Evolutionary conservation across 805 yeast species (phyloP).

Genomic region (Metschnikowia continentalis): DNA sequence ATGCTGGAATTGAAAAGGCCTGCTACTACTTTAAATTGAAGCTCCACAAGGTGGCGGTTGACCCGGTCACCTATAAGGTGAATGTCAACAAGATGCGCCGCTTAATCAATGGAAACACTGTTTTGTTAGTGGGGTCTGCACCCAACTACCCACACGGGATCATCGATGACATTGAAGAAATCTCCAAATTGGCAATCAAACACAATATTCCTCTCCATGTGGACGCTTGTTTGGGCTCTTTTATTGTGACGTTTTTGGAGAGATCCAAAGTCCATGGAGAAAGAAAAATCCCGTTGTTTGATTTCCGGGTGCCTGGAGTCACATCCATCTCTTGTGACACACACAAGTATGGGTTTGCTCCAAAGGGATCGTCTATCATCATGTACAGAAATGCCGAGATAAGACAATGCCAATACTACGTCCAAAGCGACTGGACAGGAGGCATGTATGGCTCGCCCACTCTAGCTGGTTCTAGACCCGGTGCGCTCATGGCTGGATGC

Average conservation of each 20-base stretch:
- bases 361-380: conserved; percentile 90
- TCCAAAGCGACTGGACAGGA: conserved; percentile 84
- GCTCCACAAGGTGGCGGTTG: conserved; percentile 74
- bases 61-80: conserved; percentile 62
- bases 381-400: conserved; percentile 74
- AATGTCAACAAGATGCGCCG: conserved; percentile 57
- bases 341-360: conserved; percentile 98
- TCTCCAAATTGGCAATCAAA: conserved; percentile 60
- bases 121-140: conserved; percentile 85
- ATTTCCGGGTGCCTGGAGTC: conserved; percentile 83
- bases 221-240: conserved; percentile 94
- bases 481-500: conserved; percentile 95
- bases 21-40: conserved; percentile 85
- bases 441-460: conserved; percentile 97
- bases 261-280: conserved; percentile 50
- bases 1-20: conserved; percentile 95
- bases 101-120: conserved; percentile 74
- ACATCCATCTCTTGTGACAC: conserved; percentile 98
- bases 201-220: conserved; percentile 86
- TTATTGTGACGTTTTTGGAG: conserved; percentile 75
- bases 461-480: conserved; percentile 94
- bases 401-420: conserved; percentile 79
- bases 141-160: conserved; percentile 98
- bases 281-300: conserved; percentile 52
- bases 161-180: conserved; percentile 76